Evolutionary conservation across 2,329 filamentous ascomycete genomes (phyloP).

Genomic region (Paecilomyces niveus): DNA sequence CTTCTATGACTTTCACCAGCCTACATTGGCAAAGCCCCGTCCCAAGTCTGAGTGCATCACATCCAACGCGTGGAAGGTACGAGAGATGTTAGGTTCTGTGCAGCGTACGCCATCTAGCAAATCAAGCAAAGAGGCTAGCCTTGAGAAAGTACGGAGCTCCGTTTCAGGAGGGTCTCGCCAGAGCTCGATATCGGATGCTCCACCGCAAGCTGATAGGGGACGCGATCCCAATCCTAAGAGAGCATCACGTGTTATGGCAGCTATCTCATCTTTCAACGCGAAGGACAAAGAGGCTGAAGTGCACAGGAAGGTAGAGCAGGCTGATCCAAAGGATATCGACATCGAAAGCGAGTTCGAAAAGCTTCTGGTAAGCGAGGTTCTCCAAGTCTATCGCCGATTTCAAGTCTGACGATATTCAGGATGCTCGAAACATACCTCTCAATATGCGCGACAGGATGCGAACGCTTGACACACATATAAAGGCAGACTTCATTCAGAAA

Average conservation of each 20-base stretch:
- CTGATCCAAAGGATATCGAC: conserved; percentile 48
- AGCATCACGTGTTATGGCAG: conserved; percentile 54
- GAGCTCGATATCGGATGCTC: conserved; percentile 26
- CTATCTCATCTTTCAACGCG: conserved; percentile 56
- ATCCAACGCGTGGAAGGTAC: conserved; percentile 33
- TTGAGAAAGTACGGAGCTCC: conserved; percentile 1
- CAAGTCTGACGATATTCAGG: conserved; percentile 44
- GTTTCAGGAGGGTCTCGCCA: conserved; percentile 16
- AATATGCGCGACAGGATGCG: conserved; percentile 94
- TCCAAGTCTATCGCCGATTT: conserved; percentile 50
- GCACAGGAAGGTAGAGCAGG: conserved; percentile 34
- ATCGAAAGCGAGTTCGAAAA: conserved; percentile 58
- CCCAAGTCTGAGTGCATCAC: conserved; percentile 46
- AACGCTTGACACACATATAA: conserved; percentile 78
- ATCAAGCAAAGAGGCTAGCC: conserved; percentile 2
- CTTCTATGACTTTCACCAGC: conserved; percentile 49
- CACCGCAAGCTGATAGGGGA: conserved; percentile 20
- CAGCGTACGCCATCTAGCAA: conserved; percentile 21
- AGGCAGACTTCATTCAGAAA: conserved; percentile 90
- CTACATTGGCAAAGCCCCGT: conserved; percentile 38
- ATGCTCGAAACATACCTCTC: conserved; percentile 86
- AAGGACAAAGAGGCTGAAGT: conserved; percentile 39
- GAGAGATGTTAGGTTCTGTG: conserved; percentile 22
- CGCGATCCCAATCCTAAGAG: conserved; percentile 35
- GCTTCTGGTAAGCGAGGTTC: conserved; percentile 52